Conservation (phyloP, 176 grass and related monocot species). For the Alopecurus myosuroides region DNA sequence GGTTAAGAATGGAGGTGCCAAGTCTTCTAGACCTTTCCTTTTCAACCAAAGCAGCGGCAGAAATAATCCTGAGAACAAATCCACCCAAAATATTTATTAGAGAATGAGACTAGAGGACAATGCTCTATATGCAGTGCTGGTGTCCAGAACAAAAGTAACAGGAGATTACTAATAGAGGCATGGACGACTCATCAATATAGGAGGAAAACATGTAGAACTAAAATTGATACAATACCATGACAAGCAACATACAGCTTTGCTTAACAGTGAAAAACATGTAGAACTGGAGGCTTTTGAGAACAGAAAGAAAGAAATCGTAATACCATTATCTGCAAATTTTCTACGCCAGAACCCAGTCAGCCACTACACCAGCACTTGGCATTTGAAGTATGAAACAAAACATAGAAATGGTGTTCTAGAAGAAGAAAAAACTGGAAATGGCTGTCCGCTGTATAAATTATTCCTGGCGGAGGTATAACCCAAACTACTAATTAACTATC, state of each 20-base stretch:
- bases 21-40: slow-evolving; percentile 95
- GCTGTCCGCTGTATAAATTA: not conserved
- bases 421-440: not conserved
- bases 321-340: not conserved
- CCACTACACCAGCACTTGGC: not conserved
- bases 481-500: not conserved
- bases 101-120: not conserved
- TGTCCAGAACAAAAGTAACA: not conserved
- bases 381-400: not conserved
- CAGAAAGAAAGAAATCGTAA: not conserved
- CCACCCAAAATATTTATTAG: not conserved
- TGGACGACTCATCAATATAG: not conserved
- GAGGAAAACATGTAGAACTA: too few species aligned
- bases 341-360: not conserved
- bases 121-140: not conserved
- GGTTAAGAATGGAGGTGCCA: slow-evolving; percentile 88
- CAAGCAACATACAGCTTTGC: not conserved
- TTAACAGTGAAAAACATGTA: not conserved
- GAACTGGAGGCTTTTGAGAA: not conserved
- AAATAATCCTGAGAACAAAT: slow-evolving; percentile 58
- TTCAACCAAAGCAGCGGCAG: slow-evolving; percentile 76
- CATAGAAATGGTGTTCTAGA: not conserved
- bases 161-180: not conserved
- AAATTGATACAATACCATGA: not conserved
- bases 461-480: not conserved